These are phyloP conservation scores for Drosera capensis DNA, from an alignment of 148 eudicot genomes.

Conservation along the genomic window DNA sequence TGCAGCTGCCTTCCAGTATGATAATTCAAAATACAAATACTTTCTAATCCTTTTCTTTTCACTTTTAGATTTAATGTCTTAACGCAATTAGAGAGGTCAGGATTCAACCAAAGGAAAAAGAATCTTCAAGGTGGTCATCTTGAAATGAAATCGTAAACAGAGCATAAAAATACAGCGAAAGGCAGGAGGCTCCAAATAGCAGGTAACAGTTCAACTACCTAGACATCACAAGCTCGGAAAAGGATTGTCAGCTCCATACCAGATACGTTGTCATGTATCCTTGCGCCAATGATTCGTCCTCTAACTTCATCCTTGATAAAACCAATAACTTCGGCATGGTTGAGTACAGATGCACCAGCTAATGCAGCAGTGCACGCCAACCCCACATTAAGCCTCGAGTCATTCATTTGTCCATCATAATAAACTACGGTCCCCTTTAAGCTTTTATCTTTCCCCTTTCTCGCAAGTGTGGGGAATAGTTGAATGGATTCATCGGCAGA, in stretches of 20 bases:
- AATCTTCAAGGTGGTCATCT: too few species aligned
- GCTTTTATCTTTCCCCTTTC: conserved; percentile 45
- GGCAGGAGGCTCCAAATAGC: not conserved
- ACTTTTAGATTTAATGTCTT: too few species aligned
- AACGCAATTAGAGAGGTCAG: too few species aligned
- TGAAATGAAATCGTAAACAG: too few species aligned
- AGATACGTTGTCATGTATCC: conserved; percentile 57
- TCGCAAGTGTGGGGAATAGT: conserved; percentile 83
- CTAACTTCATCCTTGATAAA: conserved; percentile 59
- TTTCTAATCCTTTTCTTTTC: too few species aligned
- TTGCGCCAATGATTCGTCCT: conserved; percentile 69
- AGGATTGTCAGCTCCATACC: conserved; percentile 22
- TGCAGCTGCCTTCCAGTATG: too few species aligned
- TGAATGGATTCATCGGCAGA: conserved; percentile 76
- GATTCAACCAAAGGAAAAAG: too few species aligned
- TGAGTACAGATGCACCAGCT: conserved; percentile 84
- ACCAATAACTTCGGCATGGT: conserved; percentile 82
- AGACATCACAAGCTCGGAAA: not conserved
- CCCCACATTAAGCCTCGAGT: conserved; percentile 76
- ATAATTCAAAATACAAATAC: not conserved
- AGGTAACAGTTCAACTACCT: not conserved
- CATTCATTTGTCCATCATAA: conserved; percentile 97
- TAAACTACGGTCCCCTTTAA: conserved; percentile 93
- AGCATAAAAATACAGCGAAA: not conserved
- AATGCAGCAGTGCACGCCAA: conserved; percentile 92